Conservation (phyloP, 371 early-diverging fungal genomes). For the Neoconidiobolus thromboides region DNA sequence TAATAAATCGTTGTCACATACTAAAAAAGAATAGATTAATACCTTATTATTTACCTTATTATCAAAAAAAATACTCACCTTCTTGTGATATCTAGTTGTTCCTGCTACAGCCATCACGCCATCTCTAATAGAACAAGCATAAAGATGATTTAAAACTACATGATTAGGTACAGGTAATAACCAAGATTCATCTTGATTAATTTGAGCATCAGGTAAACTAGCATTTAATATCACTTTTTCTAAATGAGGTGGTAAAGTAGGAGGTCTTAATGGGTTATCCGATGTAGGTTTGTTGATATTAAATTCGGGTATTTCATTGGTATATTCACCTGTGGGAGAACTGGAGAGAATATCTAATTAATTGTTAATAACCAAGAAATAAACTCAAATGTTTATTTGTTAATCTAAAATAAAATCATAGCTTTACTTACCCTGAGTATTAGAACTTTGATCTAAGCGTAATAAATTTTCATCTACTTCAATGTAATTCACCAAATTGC, state of each 20-base stretch:
- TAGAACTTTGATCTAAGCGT: too few species aligned
- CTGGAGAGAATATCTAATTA: constrained; percentile 1
- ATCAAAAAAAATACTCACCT: constrained; percentile 25
- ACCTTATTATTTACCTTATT: neutral
- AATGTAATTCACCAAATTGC: constrained; percentile 87
- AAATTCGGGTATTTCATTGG: constrained; percentile 2
- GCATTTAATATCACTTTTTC: constrained; percentile 78
- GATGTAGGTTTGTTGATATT: neutral
- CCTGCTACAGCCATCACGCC: constrained; percentile 88
- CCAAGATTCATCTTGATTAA: constrained; percentile 46
- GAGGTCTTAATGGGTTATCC: constrained; percentile 29
- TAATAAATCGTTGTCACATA: constrained; percentile 69
- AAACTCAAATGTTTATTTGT: too few species aligned
- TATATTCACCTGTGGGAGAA: constrained; percentile 8
- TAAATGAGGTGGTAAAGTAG: constrained; percentile 75
- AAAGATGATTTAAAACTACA: constrained; percentile 85
- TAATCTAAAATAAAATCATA: too few species aligned
- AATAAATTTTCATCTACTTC: constrained; percentile 27
- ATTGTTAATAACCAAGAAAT: too few species aligned
- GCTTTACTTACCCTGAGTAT: too few species aligned
- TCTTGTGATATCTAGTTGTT: constrained; percentile 70
- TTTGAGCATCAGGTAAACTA: constrained; percentile 18
- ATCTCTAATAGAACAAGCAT: constrained; percentile 87
- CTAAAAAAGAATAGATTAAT: constrained; percentile 11
- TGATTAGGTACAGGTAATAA: constrained; percentile 78